Percentiles rank a stretch among this genome's conserved stretches.
Conservation (phyloP, 306 rosid species). For the Inga leiocalycina region DNA sequence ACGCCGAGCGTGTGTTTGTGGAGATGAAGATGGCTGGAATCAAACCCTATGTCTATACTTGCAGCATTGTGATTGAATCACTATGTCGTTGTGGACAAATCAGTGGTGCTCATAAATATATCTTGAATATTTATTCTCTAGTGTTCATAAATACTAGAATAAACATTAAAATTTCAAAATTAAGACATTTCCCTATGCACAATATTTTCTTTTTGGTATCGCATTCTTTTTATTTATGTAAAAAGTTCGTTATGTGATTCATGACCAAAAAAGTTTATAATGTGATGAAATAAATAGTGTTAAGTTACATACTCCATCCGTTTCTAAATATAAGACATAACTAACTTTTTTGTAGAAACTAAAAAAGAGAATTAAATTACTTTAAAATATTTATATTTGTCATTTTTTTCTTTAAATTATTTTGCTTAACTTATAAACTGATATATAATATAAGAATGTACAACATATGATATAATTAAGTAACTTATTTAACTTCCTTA, state of each 20-base stretch:
- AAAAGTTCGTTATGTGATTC: neutral
- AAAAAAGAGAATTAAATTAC: no score
- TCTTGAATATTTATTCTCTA: neutral
- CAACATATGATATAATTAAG: no score
- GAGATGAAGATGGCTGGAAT: slow-evolving; percentile 84
- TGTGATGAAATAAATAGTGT: neutral
- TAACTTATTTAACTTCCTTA: no score
- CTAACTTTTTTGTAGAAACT: no score
- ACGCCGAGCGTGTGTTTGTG: slow-evolving; percentile 64
- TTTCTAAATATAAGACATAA: no score
- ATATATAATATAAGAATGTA: no score
- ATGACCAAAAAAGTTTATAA: no score
- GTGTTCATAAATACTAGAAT: neutral
- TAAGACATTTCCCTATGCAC: neutral
- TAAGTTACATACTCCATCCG: neutral
- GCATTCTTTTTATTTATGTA: neutral
- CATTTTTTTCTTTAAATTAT: no score
- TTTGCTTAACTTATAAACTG: no score
- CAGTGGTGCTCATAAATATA: slow-evolving; percentile 61
- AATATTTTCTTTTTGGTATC: neutral
- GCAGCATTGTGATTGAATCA: slow-evolving; percentile 79
- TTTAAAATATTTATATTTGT: no score
- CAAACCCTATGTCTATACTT: slow-evolving; percentile 81
- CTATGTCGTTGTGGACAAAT: slow-evolving; percentile 83
- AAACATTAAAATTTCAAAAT: neutral